Percentiles rank a stretch among this genome's conserved stretches.
phyloP scores from a whole-genome alignment of 2,329 filamentous ascomycete species.

The Chrysoporthe cubensis region DNA sequence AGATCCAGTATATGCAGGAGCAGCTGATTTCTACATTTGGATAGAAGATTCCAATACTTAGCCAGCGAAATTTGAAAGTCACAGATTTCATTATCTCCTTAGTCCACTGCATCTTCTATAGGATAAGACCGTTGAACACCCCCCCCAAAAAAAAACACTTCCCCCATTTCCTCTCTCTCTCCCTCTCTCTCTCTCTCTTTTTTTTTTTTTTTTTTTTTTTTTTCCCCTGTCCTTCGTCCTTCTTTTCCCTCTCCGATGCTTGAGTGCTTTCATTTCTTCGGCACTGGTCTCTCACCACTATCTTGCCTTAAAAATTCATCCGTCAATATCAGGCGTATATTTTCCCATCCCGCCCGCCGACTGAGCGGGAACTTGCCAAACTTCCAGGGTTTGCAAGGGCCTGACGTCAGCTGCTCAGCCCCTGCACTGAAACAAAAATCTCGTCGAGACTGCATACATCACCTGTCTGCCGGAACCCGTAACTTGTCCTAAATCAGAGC shows the following conservation, averaged over 20 bases:
- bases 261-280: background rate
- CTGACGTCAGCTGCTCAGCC: slow-evolving; percentile 13
- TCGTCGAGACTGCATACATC: no score
- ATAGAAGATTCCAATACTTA: slow-evolving; percentile 27
- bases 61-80: background rate
- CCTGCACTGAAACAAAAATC: no score
- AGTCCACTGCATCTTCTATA: background rate
- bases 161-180: background rate
- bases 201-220: background rate
- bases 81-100: background rate
- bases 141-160: background rate
- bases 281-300: no score
- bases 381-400: background rate
- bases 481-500: background rate
- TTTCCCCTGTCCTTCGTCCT: background rate
- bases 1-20: slow-evolving; percentile 43
- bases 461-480: no score
- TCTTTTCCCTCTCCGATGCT: background rate
- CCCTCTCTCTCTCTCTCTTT: background rate
- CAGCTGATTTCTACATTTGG: slow-evolving; percentile 14
- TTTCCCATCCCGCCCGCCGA: no score
- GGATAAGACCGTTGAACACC: background rate
- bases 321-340: no score
- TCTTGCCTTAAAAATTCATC: no score
- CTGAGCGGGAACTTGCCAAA: no score